Evolutionary conservation across 345 rosid species (phyloP), one percentile per base, ranked within the genome.

Genomic region (Reutealis trisperma): DNA sequence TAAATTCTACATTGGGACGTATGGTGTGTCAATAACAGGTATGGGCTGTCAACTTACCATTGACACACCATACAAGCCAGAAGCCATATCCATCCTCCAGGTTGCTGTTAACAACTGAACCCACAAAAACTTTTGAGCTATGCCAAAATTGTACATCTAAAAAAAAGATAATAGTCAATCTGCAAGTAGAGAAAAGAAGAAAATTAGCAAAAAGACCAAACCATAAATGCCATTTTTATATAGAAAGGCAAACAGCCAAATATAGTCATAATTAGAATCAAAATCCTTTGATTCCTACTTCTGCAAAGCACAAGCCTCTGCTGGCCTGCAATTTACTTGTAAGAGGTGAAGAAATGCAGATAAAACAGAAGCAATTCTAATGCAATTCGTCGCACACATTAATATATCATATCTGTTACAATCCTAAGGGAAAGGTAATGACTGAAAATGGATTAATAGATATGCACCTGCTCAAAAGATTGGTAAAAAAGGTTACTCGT

Each of bases 71-170:
- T 47, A 10, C 2, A 11, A 14, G 52, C 52, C 52, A 47, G 12
- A 47, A 9, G 3, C 1, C 24, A 59, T 10, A 5, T 7, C 24
- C 79, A 32, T 21, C 5, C 16, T 32, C 25, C 0, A 78, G 81
- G 78, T 83, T 14, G 52, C 14, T 47, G 82, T 37, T 71, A 18
- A 37, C 41, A 37, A 37, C 41, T 37, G 41, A 37, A 37, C 6
- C 41, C 41, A 37, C 41, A 37, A 2, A 37, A 37, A 4, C 41
- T 37, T 37, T 37, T 4, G 6, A 37, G 41, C 41, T 37, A 37
- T 37, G 41, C 41, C 6, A 37, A 37, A 34, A 37, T 37, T 37
- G 41, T 37, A 0, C 41, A 37, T 37, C 41, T 37, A 5, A 37
- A 37, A 37, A 5, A 37, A 37, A 37, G 41, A 6, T 6, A 37